Percentiles rank a stretch among this genome's conserved stretches.
These are phyloP conservation scores for Sanghuangporus sanghuang DNA, from an alignment of 1,284 basidiomycete species.

Conservation along the genomic window DNA sequence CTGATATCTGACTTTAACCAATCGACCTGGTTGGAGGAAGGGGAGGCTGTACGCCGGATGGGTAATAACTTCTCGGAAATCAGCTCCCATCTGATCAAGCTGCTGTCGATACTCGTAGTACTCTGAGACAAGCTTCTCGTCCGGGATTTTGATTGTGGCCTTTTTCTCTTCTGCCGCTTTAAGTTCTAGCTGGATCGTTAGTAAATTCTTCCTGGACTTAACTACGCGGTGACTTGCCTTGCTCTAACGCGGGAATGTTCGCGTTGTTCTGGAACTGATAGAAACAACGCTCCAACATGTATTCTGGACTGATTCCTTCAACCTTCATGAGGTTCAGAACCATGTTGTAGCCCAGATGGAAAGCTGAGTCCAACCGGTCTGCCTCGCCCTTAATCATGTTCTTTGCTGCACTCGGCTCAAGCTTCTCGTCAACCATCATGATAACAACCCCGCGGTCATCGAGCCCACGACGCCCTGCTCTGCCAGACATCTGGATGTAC, in stretches of 20 bases:
- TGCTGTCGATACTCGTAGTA: constrained; percentile 93
- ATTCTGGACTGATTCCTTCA: constrained; percentile 97
- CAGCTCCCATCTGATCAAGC: constrained; percentile 81
- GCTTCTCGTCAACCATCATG: constrained; percentile 99
- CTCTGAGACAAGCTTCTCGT: constrained; percentile 81
- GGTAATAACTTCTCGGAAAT: constrained; percentile 89
- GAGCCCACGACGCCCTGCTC: constrained; percentile 93
- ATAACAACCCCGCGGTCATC: constrained; percentile 99
- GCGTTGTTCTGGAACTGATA: constrained; percentile 97
- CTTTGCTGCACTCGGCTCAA: constrained; percentile 91
- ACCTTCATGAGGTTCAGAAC: constrained; percentile 98
- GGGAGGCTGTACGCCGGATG: constrained; percentile 93
- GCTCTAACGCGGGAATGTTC: constrained; percentile 83
- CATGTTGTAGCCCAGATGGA: constrained; percentile 99
- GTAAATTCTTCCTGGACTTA: neutral
- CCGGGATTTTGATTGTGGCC: constrained; percentile 66
- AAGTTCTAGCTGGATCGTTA: constrained; percentile 51
- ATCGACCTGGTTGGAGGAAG: constrained; percentile 88
- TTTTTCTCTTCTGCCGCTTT: constrained; percentile 68
- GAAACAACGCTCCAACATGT: constrained; percentile 97
- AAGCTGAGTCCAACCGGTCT: constrained; percentile 95
- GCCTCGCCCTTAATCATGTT: constrained; percentile 99
- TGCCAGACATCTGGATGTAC: constrained; percentile 99
- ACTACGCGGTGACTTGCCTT: constrained; percentile 43
- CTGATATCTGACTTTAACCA: constrained; percentile 85